These are phyloP conservation scores for Parietichytrium sp. DNA, from an alignment of 108 stramenopile genomes.

Conservation along the genomic window DNA sequence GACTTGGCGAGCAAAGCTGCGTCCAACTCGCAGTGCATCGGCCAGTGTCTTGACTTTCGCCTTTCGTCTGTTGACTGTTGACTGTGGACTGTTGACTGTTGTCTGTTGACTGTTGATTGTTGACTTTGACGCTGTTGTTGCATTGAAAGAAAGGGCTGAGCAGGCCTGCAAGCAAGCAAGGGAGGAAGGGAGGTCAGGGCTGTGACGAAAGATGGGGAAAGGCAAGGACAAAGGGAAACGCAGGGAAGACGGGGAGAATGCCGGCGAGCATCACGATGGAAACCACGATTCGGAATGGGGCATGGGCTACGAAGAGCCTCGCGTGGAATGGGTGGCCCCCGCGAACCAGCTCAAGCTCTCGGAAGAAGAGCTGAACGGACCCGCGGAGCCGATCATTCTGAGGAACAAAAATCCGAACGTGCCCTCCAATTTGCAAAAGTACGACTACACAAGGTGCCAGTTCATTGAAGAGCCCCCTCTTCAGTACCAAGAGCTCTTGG, in stretches of 20 bases:
- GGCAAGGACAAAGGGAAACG: constrained; percentile 35
- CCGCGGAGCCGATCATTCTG: constrained; percentile 27
- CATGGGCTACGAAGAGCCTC: constrained; percentile 24
- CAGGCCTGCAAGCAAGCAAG: no score
- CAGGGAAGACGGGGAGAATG: constrained; percentile 7
- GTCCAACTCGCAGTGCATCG: no score
- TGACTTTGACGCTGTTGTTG: no score
- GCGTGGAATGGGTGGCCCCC: constrained; percentile 31
- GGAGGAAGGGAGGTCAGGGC: no score
- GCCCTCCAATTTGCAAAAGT: constrained; percentile 31
- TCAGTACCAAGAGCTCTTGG: constrained; percentile 36
- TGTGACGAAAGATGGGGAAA: constrained; percentile 31
- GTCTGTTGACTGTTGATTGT: no score
- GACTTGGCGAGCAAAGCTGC: no score
- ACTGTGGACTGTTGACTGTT: no score
- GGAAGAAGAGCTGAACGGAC: neutral
- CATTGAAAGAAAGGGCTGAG: no score
- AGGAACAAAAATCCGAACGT: constrained; percentile 33
- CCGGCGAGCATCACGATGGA: neutral
- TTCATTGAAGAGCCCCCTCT: constrained; percentile 36
- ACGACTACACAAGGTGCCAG: constrained; percentile 27
- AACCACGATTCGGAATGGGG: neutral
- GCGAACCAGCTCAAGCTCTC: constrained; percentile 17
- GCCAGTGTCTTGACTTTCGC: no score
- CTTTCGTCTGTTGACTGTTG: no score